A percentile compares a stretch with the other conserved stretches of the same genome.
These are phyloP conservation scores for Mariannaea elegans DNA, from an alignment of 2,329 filamentous ascomycete genomes.

Conservation along the genomic window DNA sequence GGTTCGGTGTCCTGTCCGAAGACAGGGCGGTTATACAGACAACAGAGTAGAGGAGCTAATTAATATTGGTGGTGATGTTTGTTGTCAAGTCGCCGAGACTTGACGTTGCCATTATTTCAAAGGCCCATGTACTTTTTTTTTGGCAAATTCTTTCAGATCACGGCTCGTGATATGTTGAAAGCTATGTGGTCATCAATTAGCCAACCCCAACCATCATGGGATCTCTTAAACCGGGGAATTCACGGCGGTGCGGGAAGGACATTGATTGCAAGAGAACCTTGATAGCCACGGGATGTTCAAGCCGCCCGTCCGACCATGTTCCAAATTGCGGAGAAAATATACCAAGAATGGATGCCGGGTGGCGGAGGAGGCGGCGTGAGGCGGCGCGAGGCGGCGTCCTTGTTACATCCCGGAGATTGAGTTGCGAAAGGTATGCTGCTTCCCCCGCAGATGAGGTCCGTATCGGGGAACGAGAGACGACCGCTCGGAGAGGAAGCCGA, in stretches of 20 bases:
- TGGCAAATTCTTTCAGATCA: not conserved
- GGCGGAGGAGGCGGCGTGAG: not conserved
- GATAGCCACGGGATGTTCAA: not conserved
- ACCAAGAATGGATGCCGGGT: not conserved
- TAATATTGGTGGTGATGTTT: no score
- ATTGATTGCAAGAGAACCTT: not conserved
- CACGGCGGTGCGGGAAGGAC: conserved; percentile 6
- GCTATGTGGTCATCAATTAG: not conserved
- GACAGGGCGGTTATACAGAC: no score
- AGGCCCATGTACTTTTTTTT: not conserved
- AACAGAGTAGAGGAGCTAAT: no score
- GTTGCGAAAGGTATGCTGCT: conserved; percentile 23
- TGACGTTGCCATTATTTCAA: not conserved
- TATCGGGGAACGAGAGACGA: conserved; percentile 27
- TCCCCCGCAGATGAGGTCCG: conserved; percentile 14
- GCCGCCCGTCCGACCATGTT: conserved; percentile 11
- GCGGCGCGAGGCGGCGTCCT: not conserved
- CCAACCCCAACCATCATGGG: no score
- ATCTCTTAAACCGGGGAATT: conserved; percentile 13
- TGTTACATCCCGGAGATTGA: conserved; percentile 25
- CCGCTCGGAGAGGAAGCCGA: conserved; percentile 34
- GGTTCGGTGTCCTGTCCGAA: no score
- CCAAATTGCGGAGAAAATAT: conserved; percentile 13
- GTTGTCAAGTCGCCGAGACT: no score
- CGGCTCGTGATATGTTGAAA: no score